Evolutionary conservation across 2,329 filamentous ascomycete genomes (phyloP).

Genomic region (Immersiporthe knoxdaviesiana): DNA sequence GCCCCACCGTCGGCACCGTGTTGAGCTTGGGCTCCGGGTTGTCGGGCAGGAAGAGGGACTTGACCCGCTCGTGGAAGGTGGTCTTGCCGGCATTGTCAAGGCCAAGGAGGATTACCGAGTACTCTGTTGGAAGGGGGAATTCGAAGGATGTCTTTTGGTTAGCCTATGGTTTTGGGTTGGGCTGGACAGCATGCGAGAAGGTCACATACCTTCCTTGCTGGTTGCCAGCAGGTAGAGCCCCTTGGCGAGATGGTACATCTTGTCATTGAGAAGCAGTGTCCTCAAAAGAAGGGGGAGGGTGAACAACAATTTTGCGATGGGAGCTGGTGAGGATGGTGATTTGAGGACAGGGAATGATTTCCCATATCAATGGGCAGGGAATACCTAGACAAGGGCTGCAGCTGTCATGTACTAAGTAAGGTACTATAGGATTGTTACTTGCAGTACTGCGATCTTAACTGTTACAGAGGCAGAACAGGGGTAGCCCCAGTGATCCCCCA

Average conservation of each 20-base stretch:
- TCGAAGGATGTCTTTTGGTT: conserved; percentile 3
- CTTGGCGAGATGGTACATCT: conserved; percentile 95
- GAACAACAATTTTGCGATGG: conserved; percentile 18
- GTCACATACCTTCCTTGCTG: conserved; percentile 81
- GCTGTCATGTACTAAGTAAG: neutral
- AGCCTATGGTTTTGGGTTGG: conserved; percentile 8
- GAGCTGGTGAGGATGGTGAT: neutral
- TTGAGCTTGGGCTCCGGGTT: conserved; percentile 69
- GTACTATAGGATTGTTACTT: neutral
- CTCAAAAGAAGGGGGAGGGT: conserved; percentile 24
- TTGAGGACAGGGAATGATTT: conserved; percentile 3
- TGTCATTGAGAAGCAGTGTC: conserved; percentile 24
- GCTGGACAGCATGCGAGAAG: neutral
- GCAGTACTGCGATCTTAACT: too few relatives aligned
- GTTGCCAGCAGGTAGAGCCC: conserved; percentile 93
- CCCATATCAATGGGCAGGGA: neutral
- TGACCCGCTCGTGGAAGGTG: conserved; percentile 95
- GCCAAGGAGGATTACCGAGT: conserved; percentile 94
- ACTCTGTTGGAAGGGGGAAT: conserved; percentile 61
- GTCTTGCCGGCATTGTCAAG: conserved; percentile 99
- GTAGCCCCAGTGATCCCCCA: neutral
- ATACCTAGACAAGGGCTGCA: conserved; percentile 5
- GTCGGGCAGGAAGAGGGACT: conserved; percentile 75
- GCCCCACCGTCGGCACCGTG: conserved; percentile 94
- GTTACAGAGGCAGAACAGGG: neutral